A percentile compares a stretch with the other conserved stretches of the same genome.
These are phyloP conservation scores for Zalaria obscura DNA, from an alignment of 2,329 filamentous ascomycete species.

Conservation along the genomic window DNA sequence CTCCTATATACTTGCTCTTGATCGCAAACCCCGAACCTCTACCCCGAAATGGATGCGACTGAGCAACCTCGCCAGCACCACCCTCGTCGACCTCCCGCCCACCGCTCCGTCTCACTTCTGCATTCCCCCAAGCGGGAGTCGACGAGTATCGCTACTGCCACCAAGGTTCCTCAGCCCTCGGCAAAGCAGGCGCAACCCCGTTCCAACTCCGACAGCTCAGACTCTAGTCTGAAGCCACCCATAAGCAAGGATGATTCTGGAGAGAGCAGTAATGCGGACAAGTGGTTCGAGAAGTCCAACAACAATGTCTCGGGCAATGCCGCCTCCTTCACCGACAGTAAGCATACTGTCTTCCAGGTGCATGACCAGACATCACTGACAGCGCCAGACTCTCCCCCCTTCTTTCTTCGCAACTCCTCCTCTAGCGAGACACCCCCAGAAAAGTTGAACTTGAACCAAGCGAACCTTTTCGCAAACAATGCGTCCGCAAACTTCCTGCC, in stretches of 20 bases:
- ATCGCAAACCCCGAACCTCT: too few relatives aligned
- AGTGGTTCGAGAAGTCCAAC: slow-evolving; percentile 39
- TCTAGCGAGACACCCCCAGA: slow-evolving; percentile 12
- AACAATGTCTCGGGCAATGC: slow-evolving; percentile 27
- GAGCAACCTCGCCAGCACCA: slow-evolving; percentile 9
- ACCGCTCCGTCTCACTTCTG: slow-evolving; percentile 31
- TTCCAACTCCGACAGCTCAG: slow-evolving; percentile 18
- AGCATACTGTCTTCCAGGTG: slow-evolving; percentile 5
- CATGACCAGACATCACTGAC: background rate
- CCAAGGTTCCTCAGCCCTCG: slow-evolving; percentile 6
- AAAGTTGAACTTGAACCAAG: background rate
- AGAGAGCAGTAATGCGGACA: slow-evolving; percentile 36
- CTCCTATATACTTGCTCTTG: too few relatives aligned
- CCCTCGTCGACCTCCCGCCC: slow-evolving; percentile 28
- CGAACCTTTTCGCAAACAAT: background rate
- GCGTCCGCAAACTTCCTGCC: background rate
- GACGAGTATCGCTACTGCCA: slow-evolving; percentile 3
- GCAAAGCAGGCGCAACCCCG: slow-evolving; percentile 3
- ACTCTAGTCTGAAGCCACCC: slow-evolving; percentile 24
- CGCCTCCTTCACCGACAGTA: slow-evolving; percentile 27
- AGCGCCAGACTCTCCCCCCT: slow-evolving; percentile 16
- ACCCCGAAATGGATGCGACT: background rate
- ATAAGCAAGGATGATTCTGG: slow-evolving; percentile 28
- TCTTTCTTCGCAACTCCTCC: slow-evolving; percentile 29
- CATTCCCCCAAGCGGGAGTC: slow-evolving; percentile 17